Evolutionary conservation across 116 monocot genomes (phyloP), one percentile per base, ranked within the genome.

Genomic region (Trichopus zeylanicus): DNA sequence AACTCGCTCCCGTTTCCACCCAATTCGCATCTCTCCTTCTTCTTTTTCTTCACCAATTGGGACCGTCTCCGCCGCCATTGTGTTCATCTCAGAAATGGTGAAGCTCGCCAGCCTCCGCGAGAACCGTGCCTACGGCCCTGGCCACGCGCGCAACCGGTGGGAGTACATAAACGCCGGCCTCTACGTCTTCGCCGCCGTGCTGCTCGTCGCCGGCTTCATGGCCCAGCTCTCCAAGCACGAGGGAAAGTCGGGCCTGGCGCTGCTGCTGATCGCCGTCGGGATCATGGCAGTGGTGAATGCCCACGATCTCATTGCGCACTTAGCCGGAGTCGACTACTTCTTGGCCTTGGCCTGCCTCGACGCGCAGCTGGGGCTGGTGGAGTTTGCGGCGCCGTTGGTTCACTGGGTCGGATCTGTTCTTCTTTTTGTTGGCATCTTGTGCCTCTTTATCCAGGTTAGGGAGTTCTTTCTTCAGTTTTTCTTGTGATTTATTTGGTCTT

Each of bases 101-200:
- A 93, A 88, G 77, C 85, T 93, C 6, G 70, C 93, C 20, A 69
- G 80, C n/a, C 74, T 85, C 16, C 38, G 89, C 21, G 93, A 93
- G 48, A 67, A 42, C 75, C 60, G 89, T 19, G 61, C 30, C 5
- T 93, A 93, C 85, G 74, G 93, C 29, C 81, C 79, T 1, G 52
- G 64, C 9, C 68, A 24, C 25, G 26, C 61, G 27, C 70, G 75
- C 25, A 64, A 75, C 67, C 62, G 77, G 12, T 86, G 85, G 88
- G 93, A 88, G 75, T 88, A 78, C 85, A 75, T 82, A 48, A 88
- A 88, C 79, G 79, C 88, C 51, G 85, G 76, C 32, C 31, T 81
- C 66, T 85, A 84, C 68, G 30, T 93, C 30, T 77, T 88, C 62
- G 70, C 84, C 21, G 12, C 73, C 26, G 46, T 85, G 51, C 82